These are phyloP conservation scores for Ceratobasidium sp. DNA, from an alignment of 1,284 basidiomycete species.

Conservation along the genomic window DNA sequence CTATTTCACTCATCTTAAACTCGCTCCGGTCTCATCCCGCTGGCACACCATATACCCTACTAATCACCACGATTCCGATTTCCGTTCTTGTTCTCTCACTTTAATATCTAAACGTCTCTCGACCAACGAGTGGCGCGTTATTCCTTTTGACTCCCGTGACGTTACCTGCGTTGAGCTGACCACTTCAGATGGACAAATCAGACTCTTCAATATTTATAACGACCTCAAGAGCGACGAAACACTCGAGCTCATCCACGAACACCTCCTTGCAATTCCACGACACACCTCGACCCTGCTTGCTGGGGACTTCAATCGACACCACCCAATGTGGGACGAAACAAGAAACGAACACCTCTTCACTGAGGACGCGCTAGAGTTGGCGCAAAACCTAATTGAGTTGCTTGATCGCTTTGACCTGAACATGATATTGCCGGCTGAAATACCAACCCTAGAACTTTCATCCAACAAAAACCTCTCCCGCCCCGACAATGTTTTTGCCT, in stretches of 20 bases:
- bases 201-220: conserved; percentile 53
- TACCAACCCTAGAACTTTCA: conserved; percentile 12
- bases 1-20: conserved; percentile 44
- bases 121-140: conserved; percentile 46
- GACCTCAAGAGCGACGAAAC: conserved; percentile 46
- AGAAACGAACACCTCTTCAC: neutral
- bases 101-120: conserved; percentile 48
- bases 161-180: conserved; percentile 46
- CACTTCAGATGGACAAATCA: conserved; percentile 32
- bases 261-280: conserved; percentile 31
- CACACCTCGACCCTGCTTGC: conserved; percentile 34
- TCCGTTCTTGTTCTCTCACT: conserved; percentile 45
- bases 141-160: conserved; percentile 46
- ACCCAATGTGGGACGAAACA: conserved; percentile 57
- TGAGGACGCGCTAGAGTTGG: neutral
- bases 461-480: conserved; percentile 17
- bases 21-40: conserved; percentile 14
- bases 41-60: conserved; percentile 50
- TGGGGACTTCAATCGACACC: conserved; percentile 62
- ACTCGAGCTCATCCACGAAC: conserved; percentile 41
- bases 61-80: conserved; percentile 30
- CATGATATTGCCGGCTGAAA: conserved; percentile 18
- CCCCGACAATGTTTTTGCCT: conserved; percentile 31
- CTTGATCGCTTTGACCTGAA: neutral
- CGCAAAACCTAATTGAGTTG: conserved; percentile 27